Conservation (phyloP, 148 eudicot species). For the Linanthus parryae region DNA sequence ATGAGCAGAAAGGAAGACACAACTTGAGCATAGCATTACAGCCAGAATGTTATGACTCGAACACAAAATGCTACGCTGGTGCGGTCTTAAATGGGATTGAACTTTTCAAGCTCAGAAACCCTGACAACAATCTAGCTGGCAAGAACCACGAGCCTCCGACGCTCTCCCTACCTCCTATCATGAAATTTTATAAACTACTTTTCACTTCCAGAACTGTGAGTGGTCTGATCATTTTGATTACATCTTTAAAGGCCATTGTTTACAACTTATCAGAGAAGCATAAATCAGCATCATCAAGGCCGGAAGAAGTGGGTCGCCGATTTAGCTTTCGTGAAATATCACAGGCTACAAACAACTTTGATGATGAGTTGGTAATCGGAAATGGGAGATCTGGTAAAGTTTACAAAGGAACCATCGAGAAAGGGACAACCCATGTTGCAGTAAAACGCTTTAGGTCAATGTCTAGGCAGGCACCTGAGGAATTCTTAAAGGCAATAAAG, state of each 20-base stretch:
- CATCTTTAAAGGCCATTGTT: conserved; percentile 5
- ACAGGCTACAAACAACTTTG: conserved; percentile 11
- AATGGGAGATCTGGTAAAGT: conserved; percentile 19
- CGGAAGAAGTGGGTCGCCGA: neutral
- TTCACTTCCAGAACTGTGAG: neutral
- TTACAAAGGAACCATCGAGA: conserved; percentile 12
- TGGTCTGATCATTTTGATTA: neutral
- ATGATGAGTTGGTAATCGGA: conserved; percentile 8
- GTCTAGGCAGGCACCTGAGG: conserved; percentile 10
- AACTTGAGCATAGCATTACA: conserved; percentile 14
- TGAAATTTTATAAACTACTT: neutral
- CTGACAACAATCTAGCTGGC: conserved; percentile 19
- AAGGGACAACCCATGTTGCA: conserved; percentile 1
- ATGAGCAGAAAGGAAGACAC: conserved; percentile 1
- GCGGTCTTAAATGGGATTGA: conserved; percentile 22
- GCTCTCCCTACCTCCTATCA: neutral
- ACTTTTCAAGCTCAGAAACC: conserved; percentile 28
- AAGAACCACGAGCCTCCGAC: conserved; percentile 10
- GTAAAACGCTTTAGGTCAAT: conserved; percentile 13
- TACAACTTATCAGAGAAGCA: neutral
- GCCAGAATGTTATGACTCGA: neutral
- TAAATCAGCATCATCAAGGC: neutral
- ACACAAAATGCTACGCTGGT: neutral
- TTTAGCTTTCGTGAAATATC: conserved; percentile 13
- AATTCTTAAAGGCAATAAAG: conserved; percentile 19